Conservation (phyloP, 2,329 filamentous ascomycete genomes). For the Trichoderma sp. region DNA sequence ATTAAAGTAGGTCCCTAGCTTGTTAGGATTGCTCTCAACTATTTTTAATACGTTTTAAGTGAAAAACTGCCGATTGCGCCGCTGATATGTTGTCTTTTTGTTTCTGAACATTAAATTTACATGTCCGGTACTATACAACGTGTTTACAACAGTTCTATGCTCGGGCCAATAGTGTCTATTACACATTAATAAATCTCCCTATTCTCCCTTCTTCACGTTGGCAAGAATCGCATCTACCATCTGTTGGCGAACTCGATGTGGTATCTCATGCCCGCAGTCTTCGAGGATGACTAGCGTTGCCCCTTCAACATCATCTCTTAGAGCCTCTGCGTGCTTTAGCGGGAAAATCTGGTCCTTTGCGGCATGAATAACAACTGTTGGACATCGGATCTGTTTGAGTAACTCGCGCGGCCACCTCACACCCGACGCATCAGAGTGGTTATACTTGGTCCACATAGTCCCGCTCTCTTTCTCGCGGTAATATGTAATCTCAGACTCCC, state of each 20-base stretch:
- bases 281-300: not conserved
- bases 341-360: slow-evolving; percentile 5
- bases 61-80: no score
- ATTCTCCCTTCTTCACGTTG: not conserved
- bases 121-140: no score
- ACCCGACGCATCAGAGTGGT: not conserved
- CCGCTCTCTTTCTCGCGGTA: slow-evolving; percentile 5
- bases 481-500: not conserved
- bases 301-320: not conserved
- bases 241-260: not conserved
- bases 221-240: not conserved
- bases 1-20: no score
- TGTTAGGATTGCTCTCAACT: no score
- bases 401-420: slow-evolving; percentile 1
- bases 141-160: no score
- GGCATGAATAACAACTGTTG: not conserved
- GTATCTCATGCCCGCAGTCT: slow-evolving; percentile 6
- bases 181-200: not conserved
- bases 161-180: not conserved
- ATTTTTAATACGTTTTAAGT: no score
- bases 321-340: not conserved
- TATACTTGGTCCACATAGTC: slow-evolving; percentile 2
- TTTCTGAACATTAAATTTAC: no score
- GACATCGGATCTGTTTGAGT: not conserved
- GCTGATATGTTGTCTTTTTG: no score